Conservation (phyloP, 805 yeast species). For the Pichia manshurica region DNA sequence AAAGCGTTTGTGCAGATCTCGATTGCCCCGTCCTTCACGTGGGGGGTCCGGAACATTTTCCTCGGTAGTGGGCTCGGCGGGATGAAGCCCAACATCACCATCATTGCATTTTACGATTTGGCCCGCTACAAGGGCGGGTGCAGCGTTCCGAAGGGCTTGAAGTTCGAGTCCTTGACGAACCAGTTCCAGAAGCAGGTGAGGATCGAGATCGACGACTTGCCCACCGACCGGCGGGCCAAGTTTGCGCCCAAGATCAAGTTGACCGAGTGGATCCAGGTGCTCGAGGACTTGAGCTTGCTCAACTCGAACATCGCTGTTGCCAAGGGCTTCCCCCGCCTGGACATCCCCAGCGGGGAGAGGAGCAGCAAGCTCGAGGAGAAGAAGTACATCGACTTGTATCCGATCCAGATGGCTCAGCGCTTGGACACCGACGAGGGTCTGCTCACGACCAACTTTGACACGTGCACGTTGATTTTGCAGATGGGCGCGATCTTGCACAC, state of each 20-base stretch:
- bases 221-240: constrained; percentile 66
- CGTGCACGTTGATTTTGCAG: constrained; percentile 89
- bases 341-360: constrained; percentile 49
- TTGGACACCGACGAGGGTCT: constrained; percentile 55
- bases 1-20: constrained; percentile 95
- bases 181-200: constrained; percentile 24
- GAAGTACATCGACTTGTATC: constrained; percentile 80
- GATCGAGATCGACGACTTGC: constrained; percentile 19
- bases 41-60: constrained; percentile 93
- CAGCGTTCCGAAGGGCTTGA: constrained; percentile 18
- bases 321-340: constrained; percentile 67
- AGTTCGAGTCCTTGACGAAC: constrained; percentile 22
- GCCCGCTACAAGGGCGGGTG: constrained; percentile 17
- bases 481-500: constrained; percentile 89
- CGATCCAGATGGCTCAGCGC: constrained; percentile 93
- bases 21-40: constrained; percentile 76
- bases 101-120: constrained; percentile 80
- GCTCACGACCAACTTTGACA: constrained; percentile 86
- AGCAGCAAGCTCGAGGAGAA: constrained; percentile 23
- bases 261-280: constrained; percentile 83
- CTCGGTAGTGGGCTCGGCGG: constrained; percentile 97
- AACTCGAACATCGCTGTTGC: constrained; percentile 93
- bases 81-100: constrained; percentile 94
- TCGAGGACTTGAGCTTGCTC: constrained; percentile 85
- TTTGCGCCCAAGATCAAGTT: constrained; percentile 64